Base-by-base conservation (phyloP, 1,284 basidiomycete genomes). In the Tilletia indica region DNA sequence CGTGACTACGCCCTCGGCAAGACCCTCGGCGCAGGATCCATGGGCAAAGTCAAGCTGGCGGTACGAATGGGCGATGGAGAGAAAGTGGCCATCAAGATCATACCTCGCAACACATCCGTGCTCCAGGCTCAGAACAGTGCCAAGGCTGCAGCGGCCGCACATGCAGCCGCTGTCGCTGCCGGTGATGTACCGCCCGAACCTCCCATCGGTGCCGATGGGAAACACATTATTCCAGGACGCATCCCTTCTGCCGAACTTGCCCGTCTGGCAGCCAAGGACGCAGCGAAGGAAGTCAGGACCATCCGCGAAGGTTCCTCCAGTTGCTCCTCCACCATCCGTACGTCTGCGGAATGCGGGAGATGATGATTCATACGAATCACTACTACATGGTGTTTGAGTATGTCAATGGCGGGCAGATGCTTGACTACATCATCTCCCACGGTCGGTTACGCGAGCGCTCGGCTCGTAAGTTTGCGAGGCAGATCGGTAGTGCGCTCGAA, bases 301-400 rank as follows among this genome's bases (percentile, higher is more conserved):
- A 89, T 98, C 73, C 91, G 97, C 64, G 97, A 99, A 87, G 96
- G 96, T 0, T 93, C 93, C 72, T 95, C 91, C 69, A 83, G 75
- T 91, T 98, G 87, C 89, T 99, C 47, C 90, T 99, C 21, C 94
- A 98, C 83, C 96, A 99, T 83, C 97, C 96, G 0, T 97, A 98
- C 86, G 93, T 99, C 82, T 98, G 95, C 85, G 96, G 97, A 70
- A 99, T 99, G 96, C 91, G 93, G 78, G 94, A 97, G 87, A 96
- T 99, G 91, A 83, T 83, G 49, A 78, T 82, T 56, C 82, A 83
- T 68, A 79, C 78, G 31, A 83, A 83, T 83, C 96, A 99, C 86
- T 97, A 98, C 86, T 98, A 99, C 87, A 98, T 99, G 94, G 93
- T 98, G 4, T 94, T 93, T 85, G 96, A 99, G 85, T 98, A 97